phyloP scores from a whole-genome alignment of 495 filamentous ascomycete species.

The Tetracladium setigerum region DNA sequence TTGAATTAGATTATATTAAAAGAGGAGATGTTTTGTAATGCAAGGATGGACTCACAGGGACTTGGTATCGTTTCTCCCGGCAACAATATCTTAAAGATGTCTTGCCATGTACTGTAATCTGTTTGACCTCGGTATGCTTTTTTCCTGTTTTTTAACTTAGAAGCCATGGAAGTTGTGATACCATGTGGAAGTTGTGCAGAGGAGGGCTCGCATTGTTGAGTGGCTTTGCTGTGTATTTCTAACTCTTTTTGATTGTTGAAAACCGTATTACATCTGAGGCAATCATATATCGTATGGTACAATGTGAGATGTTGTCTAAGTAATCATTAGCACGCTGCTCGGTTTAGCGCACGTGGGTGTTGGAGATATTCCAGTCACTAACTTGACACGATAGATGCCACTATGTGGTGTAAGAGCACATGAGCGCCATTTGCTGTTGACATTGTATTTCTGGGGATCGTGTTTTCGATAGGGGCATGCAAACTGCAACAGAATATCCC shows the following conservation, averaged over 20 bases:
- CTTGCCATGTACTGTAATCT: background rate
- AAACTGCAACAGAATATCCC: background rate
- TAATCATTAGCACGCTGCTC: background rate
- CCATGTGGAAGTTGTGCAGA: background rate
- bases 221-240: background rate
- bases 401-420: constrained; percentile 6
- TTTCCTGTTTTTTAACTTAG: background rate
- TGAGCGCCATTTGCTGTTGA: background rate
- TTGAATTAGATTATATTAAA: no score
- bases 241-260: background rate
- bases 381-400: constrained; percentile 8
- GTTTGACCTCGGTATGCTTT: background rate
- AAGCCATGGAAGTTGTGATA: background rate
- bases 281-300: constrained; percentile 3
- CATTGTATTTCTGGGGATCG: constrained; percentile 7
- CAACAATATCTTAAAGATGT: background rate
- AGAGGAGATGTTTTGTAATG: no score
- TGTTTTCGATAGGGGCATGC: constrained; percentile 9
- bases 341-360: no score
- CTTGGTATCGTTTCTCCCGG: background rate
- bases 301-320: background rate
- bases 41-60: constrained; percentile 4
- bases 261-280: background rate
- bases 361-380: background rate
- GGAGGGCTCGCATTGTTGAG: background rate